phyloP scores from a whole-genome alignment of 139 green algal genomes.

The Chlamydomonas eustigma region DNA sequence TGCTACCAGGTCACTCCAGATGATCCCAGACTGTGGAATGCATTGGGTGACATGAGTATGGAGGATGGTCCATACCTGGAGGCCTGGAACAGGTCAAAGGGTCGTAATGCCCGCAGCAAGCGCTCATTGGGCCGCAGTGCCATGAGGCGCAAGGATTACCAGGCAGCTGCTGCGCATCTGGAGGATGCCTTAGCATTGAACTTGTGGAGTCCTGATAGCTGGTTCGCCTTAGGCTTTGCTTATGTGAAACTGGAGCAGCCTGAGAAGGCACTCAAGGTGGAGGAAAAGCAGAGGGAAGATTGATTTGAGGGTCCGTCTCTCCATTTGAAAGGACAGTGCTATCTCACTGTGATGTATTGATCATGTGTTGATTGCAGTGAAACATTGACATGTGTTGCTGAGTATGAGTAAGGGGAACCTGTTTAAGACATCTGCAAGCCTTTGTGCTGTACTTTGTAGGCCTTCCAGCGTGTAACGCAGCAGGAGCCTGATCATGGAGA shows the following conservation, averaged over 20 bases:
- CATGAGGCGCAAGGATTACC: slow-evolving; percentile 51
- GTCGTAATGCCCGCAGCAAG: slow-evolving; percentile 64
- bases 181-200: slow-evolving; percentile 78
- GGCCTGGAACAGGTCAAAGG: slow-evolving; percentile 70
- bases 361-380: too few species aligned
- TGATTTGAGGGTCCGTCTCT: too few species aligned
- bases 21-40: slow-evolving; percentile 82
- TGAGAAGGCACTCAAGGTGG: slow-evolving; percentile 35
- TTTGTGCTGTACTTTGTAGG: slow-evolving; percentile 29
- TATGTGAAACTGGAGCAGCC: slow-evolving; percentile 41
- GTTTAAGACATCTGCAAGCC: too few species aligned
- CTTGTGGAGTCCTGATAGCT: slow-evolving; percentile 78
- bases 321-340: too few species aligned
- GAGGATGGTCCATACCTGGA: slow-evolving; percentile 65
- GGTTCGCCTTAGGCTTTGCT: slow-evolving; percentile 86
- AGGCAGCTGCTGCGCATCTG: slow-evolving; percentile 55
- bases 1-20: slow-evolving; percentile 49
- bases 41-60: slow-evolving; percentile 80
- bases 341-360: too few species aligned
- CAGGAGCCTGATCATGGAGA: slow-evolving; percentile 82
- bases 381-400: too few species aligned
- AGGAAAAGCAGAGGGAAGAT: neutral
- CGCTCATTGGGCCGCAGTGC: slow-evolving; percentile 59
- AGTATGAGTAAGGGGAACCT: too few species aligned
- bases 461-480: slow-evolving; percentile 76